Conservation (phyloP, 2,329 filamentous ascomycete species). For the Colletotrichum brevisporum region DNA sequence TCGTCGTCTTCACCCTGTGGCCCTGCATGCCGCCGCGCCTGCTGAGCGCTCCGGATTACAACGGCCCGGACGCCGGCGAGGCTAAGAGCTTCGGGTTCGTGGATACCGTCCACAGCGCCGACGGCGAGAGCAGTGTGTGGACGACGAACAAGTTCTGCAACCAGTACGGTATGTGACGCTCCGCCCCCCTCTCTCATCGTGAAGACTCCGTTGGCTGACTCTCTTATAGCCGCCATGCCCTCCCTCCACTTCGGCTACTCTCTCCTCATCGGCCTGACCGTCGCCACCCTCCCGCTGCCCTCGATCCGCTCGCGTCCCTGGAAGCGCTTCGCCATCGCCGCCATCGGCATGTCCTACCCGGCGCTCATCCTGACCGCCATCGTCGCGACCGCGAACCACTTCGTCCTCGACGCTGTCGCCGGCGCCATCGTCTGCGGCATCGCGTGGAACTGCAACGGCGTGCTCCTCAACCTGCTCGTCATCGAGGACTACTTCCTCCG, state of each 20-base stretch:
- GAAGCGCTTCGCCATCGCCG: slow-evolving; percentile 61
- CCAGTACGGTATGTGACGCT: slow-evolving; percentile 71
- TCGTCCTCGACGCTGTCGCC: slow-evolving; percentile 79
- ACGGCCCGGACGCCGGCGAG: slow-evolving; percentile 68
- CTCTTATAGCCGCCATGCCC: slow-evolving; percentile 75
- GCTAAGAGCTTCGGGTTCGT: slow-evolving; percentile 70
- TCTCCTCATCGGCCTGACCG: slow-evolving; percentile 78
- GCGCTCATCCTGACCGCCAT: slow-evolving; percentile 76
- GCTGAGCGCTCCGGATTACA: slow-evolving; percentile 67
- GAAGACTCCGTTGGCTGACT: slow-evolving; percentile 27
- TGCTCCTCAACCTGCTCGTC: slow-evolving; percentile 74
- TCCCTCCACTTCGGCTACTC: slow-evolving; percentile 83
- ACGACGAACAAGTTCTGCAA: slow-evolving; percentile 80
- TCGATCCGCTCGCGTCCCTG: slow-evolving; percentile 65
- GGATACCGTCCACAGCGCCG: slow-evolving; percentile 62
- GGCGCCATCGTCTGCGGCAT: slow-evolving; percentile 75
- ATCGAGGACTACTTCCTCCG: slow-evolving; percentile 79
- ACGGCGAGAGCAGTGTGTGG: slow-evolving; percentile 64
- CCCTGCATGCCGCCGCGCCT: slow-evolving; percentile 69
- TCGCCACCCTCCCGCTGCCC: slow-evolving; percentile 75
- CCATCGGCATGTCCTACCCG: slow-evolving; percentile 74
- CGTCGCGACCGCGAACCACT: slow-evolving; percentile 80
- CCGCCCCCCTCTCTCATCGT: not conserved
- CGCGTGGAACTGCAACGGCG: slow-evolving; percentile 70
- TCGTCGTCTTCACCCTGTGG: slow-evolving; percentile 66